Evolutionary conservation across 2,329 filamentous ascomycete species (phyloP).

Genomic region (Fusarium nanum): DNA sequence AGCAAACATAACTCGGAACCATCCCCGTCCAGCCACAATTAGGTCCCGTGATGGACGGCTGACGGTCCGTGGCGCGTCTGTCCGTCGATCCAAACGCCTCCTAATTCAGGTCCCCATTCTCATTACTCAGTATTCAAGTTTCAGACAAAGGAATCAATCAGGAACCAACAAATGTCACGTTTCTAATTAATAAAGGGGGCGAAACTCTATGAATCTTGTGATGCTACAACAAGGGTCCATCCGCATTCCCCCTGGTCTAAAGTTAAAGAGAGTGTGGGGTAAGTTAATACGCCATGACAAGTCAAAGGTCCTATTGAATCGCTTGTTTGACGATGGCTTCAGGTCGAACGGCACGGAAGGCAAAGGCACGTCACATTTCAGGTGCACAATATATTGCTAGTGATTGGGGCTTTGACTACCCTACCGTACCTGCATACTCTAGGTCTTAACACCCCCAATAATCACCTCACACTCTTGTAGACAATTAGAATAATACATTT

Average conservation of each 20-base stretch:
- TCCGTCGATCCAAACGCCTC: conserved; percentile 31
- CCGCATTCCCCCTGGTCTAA: conserved; percentile 6
- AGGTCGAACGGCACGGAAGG: not conserved
- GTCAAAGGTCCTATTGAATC: conserved; percentile 13
- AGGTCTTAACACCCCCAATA: not conserved
- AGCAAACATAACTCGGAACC: conserved; percentile 15
- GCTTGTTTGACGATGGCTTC: conserved; percentile 32
- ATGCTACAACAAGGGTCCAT: conserved; percentile 25
- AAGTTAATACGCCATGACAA: conserved; percentile 33
- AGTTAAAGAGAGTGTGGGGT: conserved; percentile 38
- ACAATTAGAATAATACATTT: not conserved
- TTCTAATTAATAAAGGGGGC: not conserved
- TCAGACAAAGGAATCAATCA: not conserved
- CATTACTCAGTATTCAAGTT: conserved; percentile 5
- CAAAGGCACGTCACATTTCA: not conserved
- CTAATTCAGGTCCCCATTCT: not conserved
- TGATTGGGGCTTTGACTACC: not conserved
- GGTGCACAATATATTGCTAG: not conserved
- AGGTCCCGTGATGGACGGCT: conserved; percentile 38
- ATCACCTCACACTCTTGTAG: not conserved
- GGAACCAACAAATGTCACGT: not conserved
- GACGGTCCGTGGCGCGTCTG: conserved; percentile 43
- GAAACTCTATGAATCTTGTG: conserved; percentile 25
- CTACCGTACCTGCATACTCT: conserved; percentile 36
- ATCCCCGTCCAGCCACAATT: conserved; percentile 30